phyloP scores from a whole-genome alignment of 257 asterid genomes.

The Gentiana macrophylla region DNA sequence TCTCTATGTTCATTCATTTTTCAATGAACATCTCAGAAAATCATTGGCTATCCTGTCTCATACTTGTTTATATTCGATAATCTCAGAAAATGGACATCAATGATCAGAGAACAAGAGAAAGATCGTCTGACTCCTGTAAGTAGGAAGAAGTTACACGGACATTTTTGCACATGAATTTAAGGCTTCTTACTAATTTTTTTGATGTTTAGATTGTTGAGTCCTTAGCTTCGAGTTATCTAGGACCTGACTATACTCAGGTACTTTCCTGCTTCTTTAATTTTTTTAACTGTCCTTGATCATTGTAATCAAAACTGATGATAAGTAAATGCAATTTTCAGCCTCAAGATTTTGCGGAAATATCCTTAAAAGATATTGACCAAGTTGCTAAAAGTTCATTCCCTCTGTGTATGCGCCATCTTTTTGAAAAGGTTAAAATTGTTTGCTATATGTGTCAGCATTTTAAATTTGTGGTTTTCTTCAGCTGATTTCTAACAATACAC shows the following conservation, averaged over 20 bases:
- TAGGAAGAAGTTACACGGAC: constrained; percentile 13
- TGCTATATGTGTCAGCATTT: background rate
- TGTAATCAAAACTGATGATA: constrained; percentile 18
- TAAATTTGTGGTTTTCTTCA: background rate
- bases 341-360: constrained; percentile 49
- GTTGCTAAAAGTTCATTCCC: constrained; percentile 88
- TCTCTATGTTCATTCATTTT: too few species aligned
- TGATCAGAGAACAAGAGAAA: constrained; percentile 89
- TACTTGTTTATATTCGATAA: constrained; percentile 2
- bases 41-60: too few species aligned
- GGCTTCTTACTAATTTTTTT: constrained; percentile 23
- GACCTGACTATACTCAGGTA: constrained; percentile 97
- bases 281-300: constrained; percentile 6
- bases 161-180: constrained; percentile 8
- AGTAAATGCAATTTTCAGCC: constrained; percentile 44
- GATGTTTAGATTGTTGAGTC: constrained; percentile 70
- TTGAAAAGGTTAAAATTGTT: constrained; percentile 55
- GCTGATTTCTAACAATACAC: background rate
- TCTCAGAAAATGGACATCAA: constrained; percentile 87
- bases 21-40: too few species aligned
- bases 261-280: constrained; percentile 5
- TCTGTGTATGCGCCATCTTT: constrained; percentile 95
- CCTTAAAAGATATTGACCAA: constrained; percentile 81
- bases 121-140: constrained; percentile 89
- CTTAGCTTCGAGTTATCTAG: constrained; percentile 78